Evolutionary conservation across 2,329 filamentous ascomycete species (phyloP).

Genomic region (Alternaria ventricosa): DNA sequence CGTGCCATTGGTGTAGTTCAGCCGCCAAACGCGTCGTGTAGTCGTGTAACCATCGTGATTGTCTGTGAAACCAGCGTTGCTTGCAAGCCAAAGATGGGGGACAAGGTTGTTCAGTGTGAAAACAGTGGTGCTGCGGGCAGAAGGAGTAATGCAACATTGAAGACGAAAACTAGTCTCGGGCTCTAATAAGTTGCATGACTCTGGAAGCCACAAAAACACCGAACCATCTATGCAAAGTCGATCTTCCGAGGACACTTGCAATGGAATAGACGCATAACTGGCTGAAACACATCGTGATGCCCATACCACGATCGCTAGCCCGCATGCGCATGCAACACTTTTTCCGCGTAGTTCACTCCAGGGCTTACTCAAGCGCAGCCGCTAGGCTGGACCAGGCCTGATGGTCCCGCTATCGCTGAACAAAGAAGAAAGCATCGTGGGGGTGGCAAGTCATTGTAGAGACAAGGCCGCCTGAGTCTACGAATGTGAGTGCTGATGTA

Average conservation of each 20-base stretch:
- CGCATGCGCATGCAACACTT: background rate
- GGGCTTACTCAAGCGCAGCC: background rate
- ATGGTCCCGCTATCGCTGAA: background rate
- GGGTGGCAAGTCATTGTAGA: background rate
- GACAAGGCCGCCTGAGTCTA: background rate
- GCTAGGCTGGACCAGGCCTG: background rate
- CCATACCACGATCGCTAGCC: background rate
- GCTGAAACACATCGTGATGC: background rate
- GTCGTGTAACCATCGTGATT: constrained; percentile 19
- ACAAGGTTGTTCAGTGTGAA: background rate
- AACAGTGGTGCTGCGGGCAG: background rate
- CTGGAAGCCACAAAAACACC: background rate
- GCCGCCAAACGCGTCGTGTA: constrained; percentile 14
- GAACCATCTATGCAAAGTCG: background rate
- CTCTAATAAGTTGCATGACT: background rate
- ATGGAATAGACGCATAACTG: background rate
- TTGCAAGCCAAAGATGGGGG: background rate
- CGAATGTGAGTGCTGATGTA: background rate
- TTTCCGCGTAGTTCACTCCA: background rate
- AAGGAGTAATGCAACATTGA: background rate
- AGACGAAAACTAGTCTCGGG: background rate
- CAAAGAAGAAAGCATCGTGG: background rate
- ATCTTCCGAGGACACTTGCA: background rate
- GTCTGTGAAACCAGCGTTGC: background rate
- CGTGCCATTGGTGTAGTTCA: constrained; percentile 5